Evolutionary conservation across 257 asterid species (phyloP), one percentile per base, ranked within the genome.

Genomic region (Solanum etuberosum): DNA sequence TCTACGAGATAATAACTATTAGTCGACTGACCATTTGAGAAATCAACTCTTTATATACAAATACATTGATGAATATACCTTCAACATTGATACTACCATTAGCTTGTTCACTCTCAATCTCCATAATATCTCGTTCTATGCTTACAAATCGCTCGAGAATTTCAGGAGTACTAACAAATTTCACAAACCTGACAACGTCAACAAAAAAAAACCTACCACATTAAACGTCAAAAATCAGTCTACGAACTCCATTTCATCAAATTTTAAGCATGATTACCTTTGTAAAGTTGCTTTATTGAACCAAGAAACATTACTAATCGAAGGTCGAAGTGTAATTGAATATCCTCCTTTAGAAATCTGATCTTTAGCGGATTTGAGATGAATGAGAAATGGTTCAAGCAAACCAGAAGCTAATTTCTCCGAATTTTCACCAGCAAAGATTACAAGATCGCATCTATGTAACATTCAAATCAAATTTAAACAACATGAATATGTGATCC

Each of bases 331-430:
- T 46, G 89, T 94, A 51, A 94, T 89, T 27, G 98, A 96, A 84
- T 96, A 96, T 9, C 98, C 98, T 21, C 98, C 98, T 92, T 90
- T 94, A 1, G 93, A 91, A 86, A 94, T 94, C 80, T 94, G 96
- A 89, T 96, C 98, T 89, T 92, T 94, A 32, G 98, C 98, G 1
- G 92, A 92, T 89, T 92, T 92, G 70, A 96, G 90, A 88, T 96
- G 98, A 37, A 91, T 89, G 71, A 93, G 61, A 42, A 92, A 96
- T 4, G 98, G 98, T 21, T 94, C 98, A 89, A 96, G 89, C 43
- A 96, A 85, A 25, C 98, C 98, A 34, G 98, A 89, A 83, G 96
- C 96, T 80, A 96, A 76, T 89, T 94, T 96, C 95, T 96, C 98
- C n/a, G 86, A 93, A 90, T 92, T 91, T 25, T 91, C 90, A 32